A percentile compares a stretch with the other conserved stretches of the same genome.
Evolutionary conservation across 108 stramenopile genomes (phyloP).

Genomic region (Thalassiosira profunda): DNA sequence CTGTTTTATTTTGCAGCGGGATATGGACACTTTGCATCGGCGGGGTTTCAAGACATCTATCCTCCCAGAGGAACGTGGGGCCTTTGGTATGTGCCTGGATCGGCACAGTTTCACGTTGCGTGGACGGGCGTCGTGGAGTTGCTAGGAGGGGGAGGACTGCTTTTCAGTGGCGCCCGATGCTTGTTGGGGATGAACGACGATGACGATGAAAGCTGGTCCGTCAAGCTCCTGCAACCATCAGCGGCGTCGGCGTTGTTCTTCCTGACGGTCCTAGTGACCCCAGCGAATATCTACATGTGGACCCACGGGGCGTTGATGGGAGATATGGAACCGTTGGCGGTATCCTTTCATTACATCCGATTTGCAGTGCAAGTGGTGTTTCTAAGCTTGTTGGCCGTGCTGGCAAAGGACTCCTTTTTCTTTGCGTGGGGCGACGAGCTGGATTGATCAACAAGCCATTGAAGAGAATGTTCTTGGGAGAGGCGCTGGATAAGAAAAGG

Average conservation of each 20-base stretch:
- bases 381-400: slow-evolving; percentile 17
- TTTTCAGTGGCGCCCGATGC: slow-evolving; percentile 36
- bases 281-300: slow-evolving; percentile 88
- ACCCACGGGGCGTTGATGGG: slow-evolving; percentile 75
- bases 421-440: slow-evolving; percentile 46
- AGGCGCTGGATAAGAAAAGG: too few species aligned
- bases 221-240: slow-evolving; percentile 37
- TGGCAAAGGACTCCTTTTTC: slow-evolving; percentile 38
- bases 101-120: slow-evolving; percentile 71
- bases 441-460: slow-evolving; percentile 13
- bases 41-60: slow-evolving; percentile 68
- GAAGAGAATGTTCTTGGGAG: too few species aligned
- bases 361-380: slow-evolving; percentile 32
- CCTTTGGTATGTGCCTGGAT: slow-evolving; percentile 77
- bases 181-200: slow-evolving; percentile 10
- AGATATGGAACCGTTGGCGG: slow-evolving; percentile 26
- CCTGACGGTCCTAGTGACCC: slow-evolving; percentile 72
- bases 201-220: slow-evolving; percentile 2
- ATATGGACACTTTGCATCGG: slow-evolving; percentile 65
- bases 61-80: slow-evolving; percentile 87
- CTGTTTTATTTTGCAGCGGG: slow-evolving; percentile 69
- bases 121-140: slow-evolving; percentile 85
- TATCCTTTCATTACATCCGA: slow-evolving; percentile 24
- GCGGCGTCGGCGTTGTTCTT: slow-evolving; percentile 59
- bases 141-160: slow-evolving; percentile 58